Evolutionary conservation across 2,329 filamentous ascomycete genomes (phyloP), one percentile per base, ranked within the genome.

Genomic region (Aureobasidium lini): DNA sequence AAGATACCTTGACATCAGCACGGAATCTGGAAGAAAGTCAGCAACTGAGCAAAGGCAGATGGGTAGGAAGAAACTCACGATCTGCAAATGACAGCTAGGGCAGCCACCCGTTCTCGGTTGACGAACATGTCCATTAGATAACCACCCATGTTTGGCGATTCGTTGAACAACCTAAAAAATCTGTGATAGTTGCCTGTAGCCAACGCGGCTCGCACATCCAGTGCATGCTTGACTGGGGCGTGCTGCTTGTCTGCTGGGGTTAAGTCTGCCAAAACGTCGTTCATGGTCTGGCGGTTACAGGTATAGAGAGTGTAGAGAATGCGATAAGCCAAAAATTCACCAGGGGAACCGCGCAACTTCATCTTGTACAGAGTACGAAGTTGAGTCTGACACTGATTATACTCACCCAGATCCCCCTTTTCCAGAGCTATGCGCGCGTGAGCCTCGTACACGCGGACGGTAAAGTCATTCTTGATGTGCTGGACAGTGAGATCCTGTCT

Each of bases 81-180:
- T 89, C 84, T 95, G 83, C 91, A 96, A 67, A 99, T 94, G 72
- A 87, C 90, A 73, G 90, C 87, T 71, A 99, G 78, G 65, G 94
- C 94, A 70, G 88, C 86, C 65, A 99, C 84, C 68, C 94, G 89
- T 79, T 99, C 93, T 71, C 94, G 87, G 69, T 86, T 86, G 72
- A 97, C 88, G 79, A 99, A 97, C 90, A 96, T 96, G 78, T 99
- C 94, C 89, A 99, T 95, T 54, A 99, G 83, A 76, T 97, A 97
- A 67, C 89, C 91, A 63, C 94, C 93, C 92, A 99, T 96, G 70
- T 95, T 95, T 53, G 91, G 92, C 28, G 92, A 92, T 72, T 93
- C 87, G 66, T 95, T 84, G 74, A 96, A 99, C 46, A 99, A 84
- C 77, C 90, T 89, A 83, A 99, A 97, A 76, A 99, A 97, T 73